Evolutionary conservation across 352 stramenopile species (phyloP).

Genomic region (Phytophthora hibernalis): DNA sequence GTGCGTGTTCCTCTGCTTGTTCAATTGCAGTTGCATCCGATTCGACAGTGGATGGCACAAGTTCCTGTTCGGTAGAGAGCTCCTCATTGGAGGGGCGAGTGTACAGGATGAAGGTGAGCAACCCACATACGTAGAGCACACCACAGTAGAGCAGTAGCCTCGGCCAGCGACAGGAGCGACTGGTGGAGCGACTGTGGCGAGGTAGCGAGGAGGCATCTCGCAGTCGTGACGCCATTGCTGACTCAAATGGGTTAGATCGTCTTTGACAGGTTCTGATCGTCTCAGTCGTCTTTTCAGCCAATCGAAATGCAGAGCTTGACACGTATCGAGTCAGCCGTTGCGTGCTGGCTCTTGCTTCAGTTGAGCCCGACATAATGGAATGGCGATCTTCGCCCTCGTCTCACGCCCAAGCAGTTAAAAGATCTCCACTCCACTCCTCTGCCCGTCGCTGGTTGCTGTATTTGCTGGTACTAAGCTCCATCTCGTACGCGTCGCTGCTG

Average conservation of each 20-base stretch:
- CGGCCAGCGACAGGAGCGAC: conserved; percentile 6
- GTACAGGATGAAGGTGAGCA: conserved; percentile 19
- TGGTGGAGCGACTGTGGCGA: neutral
- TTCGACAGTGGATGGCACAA: conserved; percentile 12
- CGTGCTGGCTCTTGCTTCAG: conserved; percentile 1
- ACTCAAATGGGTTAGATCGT: neutral
- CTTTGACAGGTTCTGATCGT: neutral
- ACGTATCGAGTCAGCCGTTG: neutral
- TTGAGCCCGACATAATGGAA: conserved; percentile 14
- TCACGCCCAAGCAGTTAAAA: neutral
- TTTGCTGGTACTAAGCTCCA: conserved; percentile 6
- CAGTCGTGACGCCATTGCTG: neutral
- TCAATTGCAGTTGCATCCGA: conserved; percentile 20
- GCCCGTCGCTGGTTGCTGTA: conserved; percentile 18
- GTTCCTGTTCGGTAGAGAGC: neutral
- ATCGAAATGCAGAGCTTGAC: neutral
- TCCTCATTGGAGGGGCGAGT: neutral
- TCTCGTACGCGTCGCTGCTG: conserved; percentile 22
- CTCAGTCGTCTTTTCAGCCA: neutral
- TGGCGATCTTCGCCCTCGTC: too few relatives aligned
- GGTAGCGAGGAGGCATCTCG: neutral
- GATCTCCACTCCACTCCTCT: neutral
- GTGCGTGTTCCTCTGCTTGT: conserved; percentile 48
- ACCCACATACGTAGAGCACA: conserved; percentile 19
- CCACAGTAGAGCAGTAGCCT: conserved; percentile 22